Percentiles rank a stretch among this genome's conserved stretches.
Evolutionary conservation across 208 protist genomes (phyloP).

Genomic region (Trypanosoma cruzi): DNA sequence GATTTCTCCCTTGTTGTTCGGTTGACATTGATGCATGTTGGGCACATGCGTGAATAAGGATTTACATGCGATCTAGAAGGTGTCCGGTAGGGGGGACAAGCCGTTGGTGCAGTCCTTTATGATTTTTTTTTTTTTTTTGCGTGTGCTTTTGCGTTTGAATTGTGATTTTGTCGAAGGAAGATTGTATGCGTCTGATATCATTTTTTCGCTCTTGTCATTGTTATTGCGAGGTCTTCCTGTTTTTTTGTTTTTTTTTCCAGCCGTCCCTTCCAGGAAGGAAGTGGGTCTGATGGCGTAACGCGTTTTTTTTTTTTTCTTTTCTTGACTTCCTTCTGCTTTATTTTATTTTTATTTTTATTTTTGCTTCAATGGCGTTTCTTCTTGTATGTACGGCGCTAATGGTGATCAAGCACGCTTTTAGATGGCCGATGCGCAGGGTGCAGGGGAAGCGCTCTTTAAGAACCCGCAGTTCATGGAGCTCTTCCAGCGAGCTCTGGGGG

Average conservation of each 20-base stretch:
- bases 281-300: too few species aligned
- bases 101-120: constrained; percentile 3
- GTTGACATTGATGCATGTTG: not conserved
- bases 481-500: constrained; percentile 69
- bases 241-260: not conserved
- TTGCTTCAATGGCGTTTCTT: too few species aligned
- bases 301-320: not conserved
- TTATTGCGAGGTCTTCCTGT: not conserved
- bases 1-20: not conserved
- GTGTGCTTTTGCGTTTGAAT: not conserved
- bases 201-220: too few species aligned
- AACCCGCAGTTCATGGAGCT: constrained; percentile 83
- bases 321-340: too few species aligned
- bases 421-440: constrained; percentile 28
- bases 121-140: constrained; percentile 20
- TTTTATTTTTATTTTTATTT: constrained; percentile 27
- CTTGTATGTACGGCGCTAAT: not conserved
- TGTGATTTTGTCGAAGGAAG: not conserved
- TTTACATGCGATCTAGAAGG: not conserved
- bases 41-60: constrained; percentile 5
- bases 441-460: constrained; percentile 64
- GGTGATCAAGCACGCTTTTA: not conserved
- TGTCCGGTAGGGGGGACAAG: too few species aligned
- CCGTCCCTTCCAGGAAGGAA: too few species aligned
- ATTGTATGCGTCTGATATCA: not conserved